Base-by-base conservation (phyloP, 352 stramenopile species). In the Elongisporangium senticosum region DNA sequence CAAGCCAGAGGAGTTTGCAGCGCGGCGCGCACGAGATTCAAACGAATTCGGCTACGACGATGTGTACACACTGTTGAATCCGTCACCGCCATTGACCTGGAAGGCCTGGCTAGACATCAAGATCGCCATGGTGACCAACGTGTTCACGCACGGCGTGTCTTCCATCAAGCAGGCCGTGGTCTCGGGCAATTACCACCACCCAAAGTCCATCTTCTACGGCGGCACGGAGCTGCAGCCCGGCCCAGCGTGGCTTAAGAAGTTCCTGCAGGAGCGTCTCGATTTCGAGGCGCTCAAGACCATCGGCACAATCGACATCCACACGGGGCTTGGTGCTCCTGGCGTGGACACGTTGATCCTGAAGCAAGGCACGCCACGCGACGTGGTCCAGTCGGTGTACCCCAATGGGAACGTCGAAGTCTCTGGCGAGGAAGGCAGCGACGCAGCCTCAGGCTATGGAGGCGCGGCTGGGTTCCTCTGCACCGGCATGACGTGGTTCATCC, bases 241-340 rank as follows among this genome's bases (percentile, higher is more conserved):
- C 49, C 68, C 91, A 17, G 56, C 49, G 48, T 51, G 86, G 28
- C 53, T 97, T 1, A 65, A 82, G 17, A 21, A 78, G 21, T 96
- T 95, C 59, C 65, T 96, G 19, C 40, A 49, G 13, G 37, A 78
- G 26, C 67, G 87, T 40, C 53, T 93, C 13, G 48, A 84, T 24
- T 74, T 88, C 7, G 61, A 61, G 1, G 20, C 22, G 3, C 24
- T 86, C 1, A 64, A 49, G 6, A 74, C 72, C 24, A 67, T 91
- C 54, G 78, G 63, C 4, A 89, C 97, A 74, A 77, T 98, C 61
- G 93, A 98, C 67, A 89, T 98, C 7, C 94, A 98, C 66, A 98
- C 94, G 1, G 95, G 95, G 4, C 74, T 98, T 24, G 95, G 93
- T 4, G 58, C 74, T 13, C 49, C 71, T 28, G 84, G 79, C 22